Conservation (phyloP, 805 yeast species). For the Cyberlindnera mycetangii region DNA sequence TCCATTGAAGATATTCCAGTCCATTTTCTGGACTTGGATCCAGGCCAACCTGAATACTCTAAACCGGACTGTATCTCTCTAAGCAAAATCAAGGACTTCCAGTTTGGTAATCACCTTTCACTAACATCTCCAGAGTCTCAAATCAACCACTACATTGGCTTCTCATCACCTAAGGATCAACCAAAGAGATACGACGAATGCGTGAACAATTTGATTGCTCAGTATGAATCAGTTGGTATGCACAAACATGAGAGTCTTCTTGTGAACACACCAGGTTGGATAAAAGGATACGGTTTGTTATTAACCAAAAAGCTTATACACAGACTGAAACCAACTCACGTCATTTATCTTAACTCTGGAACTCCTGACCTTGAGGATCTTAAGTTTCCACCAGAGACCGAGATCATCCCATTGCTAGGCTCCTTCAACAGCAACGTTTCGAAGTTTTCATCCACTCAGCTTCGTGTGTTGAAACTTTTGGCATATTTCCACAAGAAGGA, state of each 20-base stretch:
- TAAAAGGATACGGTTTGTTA: conserved; percentile 79
- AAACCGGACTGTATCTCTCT: conserved; percentile 69
- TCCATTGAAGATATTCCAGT: conserved; percentile 30
- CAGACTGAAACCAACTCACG: conserved; percentile 48
- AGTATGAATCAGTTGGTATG: conserved; percentile 31
- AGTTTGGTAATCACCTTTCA: conserved; percentile 36
- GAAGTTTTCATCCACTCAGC: conserved; percentile 47
- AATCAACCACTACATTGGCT: conserved; percentile 52
- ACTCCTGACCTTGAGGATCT: conserved; percentile 29
- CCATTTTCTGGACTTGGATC: conserved; percentile 72
- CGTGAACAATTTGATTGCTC: conserved; percentile 39
- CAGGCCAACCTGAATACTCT: conserved; percentile 83
- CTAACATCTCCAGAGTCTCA: conserved; percentile 15
- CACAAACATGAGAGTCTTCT: conserved; percentile 38
- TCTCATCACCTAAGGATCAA: conserved; percentile 60
- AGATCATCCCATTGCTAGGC: conserved; percentile 37
- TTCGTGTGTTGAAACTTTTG: conserved; percentile 49
- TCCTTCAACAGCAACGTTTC: conserved; percentile 21
- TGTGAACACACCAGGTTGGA: conserved; percentile 88
- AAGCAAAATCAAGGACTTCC: conserved; percentile 31
- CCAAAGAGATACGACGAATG: conserved; percentile 54
- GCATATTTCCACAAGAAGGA: conserved; percentile 48
- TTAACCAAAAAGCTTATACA: conserved; percentile 45
- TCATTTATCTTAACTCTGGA: conserved; percentile 52
- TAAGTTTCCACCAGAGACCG: conserved; percentile 26